These are phyloP conservation scores for Blyttiomyces sp. DNA, from an alignment of 371 early-diverging fungal genomes.

Conservation along the genomic window DNA sequence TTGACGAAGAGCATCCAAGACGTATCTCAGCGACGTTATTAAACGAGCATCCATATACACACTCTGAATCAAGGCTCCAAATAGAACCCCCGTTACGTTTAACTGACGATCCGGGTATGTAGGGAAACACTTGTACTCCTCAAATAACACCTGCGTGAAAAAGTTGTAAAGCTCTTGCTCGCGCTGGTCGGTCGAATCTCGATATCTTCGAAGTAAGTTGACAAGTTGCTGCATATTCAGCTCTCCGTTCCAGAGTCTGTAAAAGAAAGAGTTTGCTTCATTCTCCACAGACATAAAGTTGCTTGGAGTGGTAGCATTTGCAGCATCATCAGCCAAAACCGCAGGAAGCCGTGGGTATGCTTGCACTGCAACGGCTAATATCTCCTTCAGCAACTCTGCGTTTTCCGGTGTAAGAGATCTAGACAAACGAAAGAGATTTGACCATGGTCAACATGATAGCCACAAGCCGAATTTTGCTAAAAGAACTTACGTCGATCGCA, in stretches of 20 bases:
- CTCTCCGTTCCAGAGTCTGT: constrained; percentile 74
- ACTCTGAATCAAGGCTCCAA: constrained; percentile 84
- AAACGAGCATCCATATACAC: constrained; percentile 74
- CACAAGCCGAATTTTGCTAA: background rate
- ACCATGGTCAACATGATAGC: background rate
- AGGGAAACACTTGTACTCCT: constrained; percentile 90
- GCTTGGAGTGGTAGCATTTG: constrained; percentile 22
- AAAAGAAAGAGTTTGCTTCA: constrained; percentile 73
- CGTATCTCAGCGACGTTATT: constrained; percentile 76
- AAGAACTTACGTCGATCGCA: constrained; percentile 38
- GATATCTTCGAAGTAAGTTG: constrained; percentile 66
- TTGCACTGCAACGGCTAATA: background rate
- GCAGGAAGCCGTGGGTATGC: constrained; percentile 19
- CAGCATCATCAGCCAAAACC: constrained; percentile 32
- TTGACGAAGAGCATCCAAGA: constrained; percentile 80
- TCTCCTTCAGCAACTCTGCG: constrained; percentile 33
- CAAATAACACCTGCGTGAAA: constrained; percentile 84
- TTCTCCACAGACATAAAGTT: constrained; percentile 65
- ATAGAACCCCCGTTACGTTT: constrained; percentile 80
- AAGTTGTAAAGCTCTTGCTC: constrained; percentile 77
- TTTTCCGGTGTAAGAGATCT: constrained; percentile 55
- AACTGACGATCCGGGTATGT: constrained; percentile 93
- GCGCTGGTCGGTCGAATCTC: constrained; percentile 60
- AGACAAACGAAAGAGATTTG: background rate
- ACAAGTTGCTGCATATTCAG: constrained; percentile 70